Conservation (phyloP, 768 basidiomycete genomes). For the Amanita subjunquillea region DNA sequence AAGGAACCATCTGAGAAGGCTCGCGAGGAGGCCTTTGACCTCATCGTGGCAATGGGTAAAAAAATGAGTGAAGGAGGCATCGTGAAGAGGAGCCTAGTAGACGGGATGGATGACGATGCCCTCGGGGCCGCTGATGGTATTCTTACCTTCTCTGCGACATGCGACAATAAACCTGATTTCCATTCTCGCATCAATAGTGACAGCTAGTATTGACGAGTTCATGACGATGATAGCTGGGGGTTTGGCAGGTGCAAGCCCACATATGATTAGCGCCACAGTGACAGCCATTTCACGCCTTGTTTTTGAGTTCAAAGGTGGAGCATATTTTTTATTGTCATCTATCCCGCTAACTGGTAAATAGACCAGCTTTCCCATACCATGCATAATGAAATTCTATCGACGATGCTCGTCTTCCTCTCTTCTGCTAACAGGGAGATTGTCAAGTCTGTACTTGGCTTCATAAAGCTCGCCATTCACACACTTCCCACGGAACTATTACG, state of each 20-base stretch:
- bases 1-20: constrained; percentile 96
- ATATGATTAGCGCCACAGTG: constrained; percentile 97
- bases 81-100: constrained; percentile 65
- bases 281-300: constrained; percentile 89
- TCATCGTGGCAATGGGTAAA: constrained; percentile 83
- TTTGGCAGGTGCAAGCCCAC: constrained; percentile 84
- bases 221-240: constrained; percentile 97
- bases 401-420: constrained; percentile 82
- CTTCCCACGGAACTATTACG: constrained; percentile 60
- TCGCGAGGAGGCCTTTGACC: constrained; percentile 79
- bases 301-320: constrained; percentile 88
- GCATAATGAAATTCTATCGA: constrained; percentile 77
- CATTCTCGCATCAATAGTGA: constrained; percentile 21
- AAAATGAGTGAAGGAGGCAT: constrained; percentile 87
- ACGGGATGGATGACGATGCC: constrained; percentile 74
- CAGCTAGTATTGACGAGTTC: constrained; percentile 81
- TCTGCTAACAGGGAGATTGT: constrained; percentile 97
- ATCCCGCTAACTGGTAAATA: constrained; percentile 16
- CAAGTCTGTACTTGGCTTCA: constrained; percentile 89
- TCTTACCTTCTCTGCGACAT: constrained; percentile 11
- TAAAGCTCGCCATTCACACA: constrained; percentile 89
- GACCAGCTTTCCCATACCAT: constrained; percentile 62
- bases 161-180: background rate
- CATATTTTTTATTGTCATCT: background rate
- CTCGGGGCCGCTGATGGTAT: constrained; percentile 31